Percentiles rank a stretch among this genome's conserved stretches.
These are phyloP conservation scores for Erodium trifolium DNA, from an alignment of 441 rosid species.

Conservation along the genomic window DNA sequence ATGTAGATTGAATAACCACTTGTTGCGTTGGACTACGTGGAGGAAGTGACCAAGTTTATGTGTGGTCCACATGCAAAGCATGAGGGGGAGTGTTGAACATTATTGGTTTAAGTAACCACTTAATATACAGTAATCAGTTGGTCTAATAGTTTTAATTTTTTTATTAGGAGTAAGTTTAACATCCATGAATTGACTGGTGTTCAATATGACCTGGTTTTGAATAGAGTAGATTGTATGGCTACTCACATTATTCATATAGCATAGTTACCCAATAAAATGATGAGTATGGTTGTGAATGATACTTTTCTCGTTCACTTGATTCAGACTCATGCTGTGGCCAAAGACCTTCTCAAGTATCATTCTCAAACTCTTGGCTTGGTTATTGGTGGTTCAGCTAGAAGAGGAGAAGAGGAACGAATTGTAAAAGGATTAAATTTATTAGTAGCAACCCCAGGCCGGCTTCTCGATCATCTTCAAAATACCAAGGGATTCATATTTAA, in stretches of 20 bases:
- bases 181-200: too few relatives aligned
- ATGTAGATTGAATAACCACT: too few relatives aligned
- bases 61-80: too few relatives aligned
- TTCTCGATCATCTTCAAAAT: constrained; percentile 94
- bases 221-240: not conserved
- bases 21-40: too few relatives aligned
- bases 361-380: constrained; percentile 83
- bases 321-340: constrained; percentile 88
- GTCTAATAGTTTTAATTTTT: too few relatives aligned
- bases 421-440: constrained; percentile 75
- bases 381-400: constrained; percentile 82
- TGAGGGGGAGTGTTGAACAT: too few relatives aligned
- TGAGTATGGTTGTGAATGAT: not conserved
- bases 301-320: constrained; percentile 1
- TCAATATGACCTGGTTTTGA: too few relatives aligned
- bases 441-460: constrained; percentile 95
- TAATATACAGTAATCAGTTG: too few relatives aligned
- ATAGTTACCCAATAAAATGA: not conserved
- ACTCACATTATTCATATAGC: not conserved
- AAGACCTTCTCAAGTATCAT: constrained; percentile 80
- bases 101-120: too few relatives aligned
- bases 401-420: constrained; percentile 77
- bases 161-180: too few relatives aligned
- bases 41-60: too few relatives aligned
- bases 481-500: constrained; percentile 78